phyloP scores from a whole-genome alignment of 2,329 filamentous ascomycete genomes.

The Penicillium paneum region DNA sequence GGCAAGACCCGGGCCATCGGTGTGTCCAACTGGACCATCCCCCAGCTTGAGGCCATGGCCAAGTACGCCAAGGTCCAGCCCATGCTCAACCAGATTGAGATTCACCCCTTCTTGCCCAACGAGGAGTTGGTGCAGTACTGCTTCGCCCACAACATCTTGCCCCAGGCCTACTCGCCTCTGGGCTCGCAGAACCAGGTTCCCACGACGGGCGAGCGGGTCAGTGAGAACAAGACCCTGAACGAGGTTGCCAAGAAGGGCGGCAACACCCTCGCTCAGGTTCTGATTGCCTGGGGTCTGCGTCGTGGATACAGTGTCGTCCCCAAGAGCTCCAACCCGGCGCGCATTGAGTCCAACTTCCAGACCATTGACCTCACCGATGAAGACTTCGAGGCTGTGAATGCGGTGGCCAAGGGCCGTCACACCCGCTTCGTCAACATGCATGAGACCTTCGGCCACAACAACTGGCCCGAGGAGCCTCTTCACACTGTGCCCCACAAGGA shows the following conservation, averaged over 20 bases:
- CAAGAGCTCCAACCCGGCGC: constrained; percentile 65
- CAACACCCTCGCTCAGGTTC: constrained; percentile 58
- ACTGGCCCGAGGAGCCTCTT: constrained; percentile 58
- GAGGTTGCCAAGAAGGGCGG: constrained; percentile 57
- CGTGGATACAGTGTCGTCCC: constrained; percentile 66
- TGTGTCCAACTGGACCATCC: constrained; percentile 70
- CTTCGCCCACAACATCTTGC: constrained; percentile 41
- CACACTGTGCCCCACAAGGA: no score
- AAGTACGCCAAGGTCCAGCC: constrained; percentile 43
- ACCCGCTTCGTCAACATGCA: constrained; percentile 78
- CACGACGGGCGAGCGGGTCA: constrained; percentile 64
- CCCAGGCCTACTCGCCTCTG: constrained; percentile 45
- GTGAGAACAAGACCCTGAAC: constrained; percentile 58
- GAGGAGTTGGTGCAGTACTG: constrained; percentile 43
- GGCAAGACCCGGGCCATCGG: constrained; percentile 69
- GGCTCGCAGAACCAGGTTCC: constrained; percentile 69
- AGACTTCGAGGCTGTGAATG: constrained; percentile 59
- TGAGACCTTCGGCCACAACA: constrained; percentile 72
- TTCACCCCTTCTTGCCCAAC: constrained; percentile 50
- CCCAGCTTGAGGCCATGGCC: constrained; percentile 48
- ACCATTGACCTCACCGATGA: constrained; percentile 57
- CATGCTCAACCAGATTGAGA: constrained; percentile 47
- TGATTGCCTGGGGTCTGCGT: constrained; percentile 64
- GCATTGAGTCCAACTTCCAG: constrained; percentile 67
- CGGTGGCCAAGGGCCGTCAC: constrained; percentile 64